Evolutionary conservation across 768 basidiomycete species (phyloP).

Genomic region (Agaricus blazei): DNA sequence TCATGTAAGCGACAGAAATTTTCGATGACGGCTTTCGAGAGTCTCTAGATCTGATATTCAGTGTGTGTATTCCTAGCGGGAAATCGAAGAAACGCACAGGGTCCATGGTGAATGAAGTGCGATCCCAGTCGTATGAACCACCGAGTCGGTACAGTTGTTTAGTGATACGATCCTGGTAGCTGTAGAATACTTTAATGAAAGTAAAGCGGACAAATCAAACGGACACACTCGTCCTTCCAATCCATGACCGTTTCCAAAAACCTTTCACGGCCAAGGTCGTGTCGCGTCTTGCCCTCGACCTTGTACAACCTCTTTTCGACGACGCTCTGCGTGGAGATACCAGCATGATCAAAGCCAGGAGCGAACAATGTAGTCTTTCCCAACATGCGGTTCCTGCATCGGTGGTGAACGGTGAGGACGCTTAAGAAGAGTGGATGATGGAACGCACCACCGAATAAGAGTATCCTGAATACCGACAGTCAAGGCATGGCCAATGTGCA

Average conservation of each 20-base stretch:
- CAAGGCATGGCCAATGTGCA: conserved; percentile 94
- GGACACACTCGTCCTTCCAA: conserved; percentile 92
- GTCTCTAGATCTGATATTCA: conserved; percentile 35
- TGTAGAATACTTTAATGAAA: conserved; percentile 22
- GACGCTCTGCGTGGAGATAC: conserved; percentile 96
- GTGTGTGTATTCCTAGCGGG: background rate
- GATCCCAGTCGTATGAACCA: conserved; percentile 92
- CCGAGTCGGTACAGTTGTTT: conserved; percentile 85
- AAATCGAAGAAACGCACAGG: conserved; percentile 42
- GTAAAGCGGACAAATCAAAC: background rate
- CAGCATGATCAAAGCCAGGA: conserved; percentile 97
- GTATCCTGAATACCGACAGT: conserved; percentile 90
- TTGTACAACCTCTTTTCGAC: conserved; percentile 93
- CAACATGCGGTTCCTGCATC: conserved; percentile 91
- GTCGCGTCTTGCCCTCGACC: conserved; percentile 72
- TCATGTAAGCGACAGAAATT: conserved; percentile 90
- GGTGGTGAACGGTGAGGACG: background rate
- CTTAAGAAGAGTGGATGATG: conserved; percentile 12
- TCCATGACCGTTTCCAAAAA: conserved; percentile 90
- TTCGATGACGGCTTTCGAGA: conserved; percentile 86
- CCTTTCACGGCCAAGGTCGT: conserved; percentile 91
- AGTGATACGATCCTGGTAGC: conserved; percentile 92
- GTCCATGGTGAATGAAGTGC: conserved; percentile 94
- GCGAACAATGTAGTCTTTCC: conserved; percentile 87
- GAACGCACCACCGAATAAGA: conserved; percentile 76